These are phyloP conservation scores for Calocybe indica DNA, from an alignment of 768 basidiomycete species.

Conservation along the genomic window DNA sequence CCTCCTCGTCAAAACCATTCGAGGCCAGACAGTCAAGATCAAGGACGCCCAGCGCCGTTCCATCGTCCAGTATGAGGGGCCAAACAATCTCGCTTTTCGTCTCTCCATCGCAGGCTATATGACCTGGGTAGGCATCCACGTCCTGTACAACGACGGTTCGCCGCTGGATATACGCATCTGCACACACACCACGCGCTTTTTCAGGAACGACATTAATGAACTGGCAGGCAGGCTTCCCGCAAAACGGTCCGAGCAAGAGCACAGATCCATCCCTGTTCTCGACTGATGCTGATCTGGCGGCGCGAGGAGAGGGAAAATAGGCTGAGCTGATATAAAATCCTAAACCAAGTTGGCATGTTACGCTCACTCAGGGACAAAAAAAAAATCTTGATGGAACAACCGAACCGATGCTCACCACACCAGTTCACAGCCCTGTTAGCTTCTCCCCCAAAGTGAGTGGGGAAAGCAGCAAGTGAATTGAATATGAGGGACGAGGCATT, in stretches of 20 bases:
- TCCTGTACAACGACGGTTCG: slow-evolving; percentile 65
- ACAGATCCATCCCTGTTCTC: slow-evolving; percentile 18
- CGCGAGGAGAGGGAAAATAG: slow-evolving; percentile 49
- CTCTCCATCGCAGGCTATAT: slow-evolving; percentile 90
- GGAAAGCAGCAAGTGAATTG: slow-evolving; percentile 67
- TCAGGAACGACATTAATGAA: slow-evolving; percentile 52
- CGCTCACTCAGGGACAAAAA: neutral
- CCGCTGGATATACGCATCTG: slow-evolving; percentile 59
- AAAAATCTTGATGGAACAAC: neutral
- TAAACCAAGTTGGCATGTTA: slow-evolving; percentile 20
- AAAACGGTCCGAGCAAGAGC: slow-evolving; percentile 79
- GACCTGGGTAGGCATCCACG: slow-evolving; percentile 81
- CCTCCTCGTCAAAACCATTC: slow-evolving; percentile 71
- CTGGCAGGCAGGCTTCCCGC: slow-evolving; percentile 89
- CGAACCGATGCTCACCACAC: slow-evolving; percentile 64
- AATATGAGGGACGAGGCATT: slow-evolving; percentile 81
- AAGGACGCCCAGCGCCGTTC: slow-evolving; percentile 50
- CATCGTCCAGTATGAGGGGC: slow-evolving; percentile 49
- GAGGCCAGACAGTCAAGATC: slow-evolving; percentile 82
- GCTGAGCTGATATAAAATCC: slow-evolving; percentile 79
- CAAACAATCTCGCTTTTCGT: slow-evolving; percentile 90
- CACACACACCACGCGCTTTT: slow-evolving; percentile 77
- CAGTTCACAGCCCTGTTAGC: slow-evolving; percentile 78
- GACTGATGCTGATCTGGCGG: slow-evolving; percentile 7
- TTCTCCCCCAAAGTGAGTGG: slow-evolving; percentile 53